Evolutionary conservation across 768 basidiomycete genomes (phyloP), one percentile per base, ranked within the genome.

Genomic region (Phanerochaete sordida): DNA sequence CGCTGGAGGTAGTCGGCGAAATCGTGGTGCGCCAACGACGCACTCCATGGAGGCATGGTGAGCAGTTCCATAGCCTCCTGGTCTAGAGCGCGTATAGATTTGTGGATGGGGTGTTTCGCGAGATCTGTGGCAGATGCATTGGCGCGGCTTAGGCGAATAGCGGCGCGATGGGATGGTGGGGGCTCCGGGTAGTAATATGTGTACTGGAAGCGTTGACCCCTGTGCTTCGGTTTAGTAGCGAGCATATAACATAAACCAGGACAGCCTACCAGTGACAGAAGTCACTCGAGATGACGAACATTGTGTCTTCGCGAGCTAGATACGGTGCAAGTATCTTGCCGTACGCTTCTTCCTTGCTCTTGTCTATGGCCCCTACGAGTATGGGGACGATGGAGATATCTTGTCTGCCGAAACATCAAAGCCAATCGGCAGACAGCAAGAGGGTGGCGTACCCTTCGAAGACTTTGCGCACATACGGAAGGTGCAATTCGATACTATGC

Each of bases 401-500:
- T 62, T 79, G 73, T 46, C 91, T 93, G 59, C 19, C 8, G 4
- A 4, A 9, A 26, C 21, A 26, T 16, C 26, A 27, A 26, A 43
- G 35, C 39, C 28, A 26, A 49, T 44, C 24, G 39, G 26, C 6
- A 44, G 21, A 49, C 39, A 39, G 28, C 15, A 24, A 16, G 5
- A 23, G 26, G 19, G n/a, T n/a, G 9, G 27, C 35, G 33, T 69
- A 93, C 93, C 85, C 85, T 72, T 91, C 80, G 61, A 96, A 97
- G 12, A 88, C 75, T 72, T 93, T 93, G 52, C 90, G 83, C 44
- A 97, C 77, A 71, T 93, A 95, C 5, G 96, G 95, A 19, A 98
- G 81, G 68, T 98, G 95, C 93, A 99, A 95, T 76, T 99, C 97
- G 57, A 99, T 85, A 69, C 93, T 95, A 71, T 99, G 97, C 68